Evolutionary conservation across 2,329 filamentous ascomycete genomes (phyloP).

Genomic region (Akanthomyces lecanii): DNA sequence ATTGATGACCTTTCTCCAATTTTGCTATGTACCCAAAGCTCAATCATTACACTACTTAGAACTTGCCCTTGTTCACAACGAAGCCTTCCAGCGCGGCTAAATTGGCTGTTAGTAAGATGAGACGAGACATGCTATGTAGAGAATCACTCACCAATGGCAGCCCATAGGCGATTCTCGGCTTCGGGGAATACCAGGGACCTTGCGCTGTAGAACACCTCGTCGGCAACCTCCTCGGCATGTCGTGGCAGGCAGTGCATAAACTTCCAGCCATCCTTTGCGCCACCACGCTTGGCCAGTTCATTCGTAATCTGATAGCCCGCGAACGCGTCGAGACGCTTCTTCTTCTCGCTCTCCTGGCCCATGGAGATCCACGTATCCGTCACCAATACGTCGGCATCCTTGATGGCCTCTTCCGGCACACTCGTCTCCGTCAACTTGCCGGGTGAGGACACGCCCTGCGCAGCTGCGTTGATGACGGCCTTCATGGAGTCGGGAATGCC

Average conservation of each 20-base stretch:
- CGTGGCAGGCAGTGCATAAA: conserved; percentile 98
- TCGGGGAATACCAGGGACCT: conserved; percentile 88
- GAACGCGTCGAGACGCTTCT: conserved; percentile 75
- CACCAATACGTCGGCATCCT: conserved; percentile 81
- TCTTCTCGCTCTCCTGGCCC: conserved; percentile 86
- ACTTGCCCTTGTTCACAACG: conserved; percentile 88
- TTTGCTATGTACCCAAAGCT: not conserved
- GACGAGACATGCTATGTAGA: no score
- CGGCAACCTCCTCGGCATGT: conserved; percentile 86
- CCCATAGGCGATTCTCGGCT: conserved; percentile 92
- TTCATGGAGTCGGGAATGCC: conserved; percentile 73
- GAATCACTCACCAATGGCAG: conserved; percentile 64
- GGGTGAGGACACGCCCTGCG: conserved; percentile 50
- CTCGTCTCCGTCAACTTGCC: conserved; percentile 72
- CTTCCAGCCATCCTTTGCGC: conserved; percentile 85
- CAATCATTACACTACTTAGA: conserved; percentile 35
- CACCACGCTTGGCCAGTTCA: conserved; percentile 76
- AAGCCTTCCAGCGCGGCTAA: conserved; percentile 77
- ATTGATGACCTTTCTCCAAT: not conserved
- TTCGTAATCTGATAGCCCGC: conserved; percentile 87
- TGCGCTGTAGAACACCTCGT: conserved; percentile 88
- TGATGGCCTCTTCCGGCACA: conserved; percentile 78
- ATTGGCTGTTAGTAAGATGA: conserved; percentile 1
- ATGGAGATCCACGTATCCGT: conserved; percentile 99
- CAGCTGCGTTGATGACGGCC: conserved; percentile 63